Base-by-base conservation (phyloP, 257 asterid species). In the Eucommia ulmoides region DNA sequence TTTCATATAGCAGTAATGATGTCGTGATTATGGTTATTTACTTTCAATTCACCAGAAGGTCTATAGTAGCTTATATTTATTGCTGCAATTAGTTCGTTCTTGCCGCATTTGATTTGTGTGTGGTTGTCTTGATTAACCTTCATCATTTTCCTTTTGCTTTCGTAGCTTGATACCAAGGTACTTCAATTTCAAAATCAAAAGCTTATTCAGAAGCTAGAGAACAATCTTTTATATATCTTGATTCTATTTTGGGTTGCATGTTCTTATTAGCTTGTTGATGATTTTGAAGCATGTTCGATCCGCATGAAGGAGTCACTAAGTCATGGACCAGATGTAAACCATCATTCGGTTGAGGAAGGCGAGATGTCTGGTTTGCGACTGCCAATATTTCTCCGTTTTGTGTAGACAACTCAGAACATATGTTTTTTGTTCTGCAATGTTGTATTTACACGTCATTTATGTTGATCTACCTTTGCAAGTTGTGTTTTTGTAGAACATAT, bases 111-210 rank as follows among this genome's bases (percentile, higher is more conserved):
- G n/a, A 35, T 4, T 10, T 35, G 11, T 2, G n/a, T 35, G 15
- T 10, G 11, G 9, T 15, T 45, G 46, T 48, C 19, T 22, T 20
- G 26, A 54, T 45, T 17, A 18, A 26, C 19, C 20, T 21, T 12
- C n/a, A n/a, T n/a, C n/a, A n/a, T n/a, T n/a, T n/a, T n/a, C n/a
- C 57, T 64, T 56, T 42, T 24, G 33, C 49, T 63, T n/a, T 15
- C 59, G 52, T 73, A 91, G 99, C 89, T 91, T 19, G 95, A 91
- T 56, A 81, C 88, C 2, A 83, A 75, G 9, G 97, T 91, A 41
- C 95, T 91, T 61, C 85, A 72, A 60, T 88, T 83, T 71, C 99
- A 91, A 74, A 91, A 91, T 73, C 87, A 86, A 68, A 86, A 91
- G 63, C 95, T 86, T 55, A 56, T 61, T 22, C 97, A 83, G 78